A percentile compares a stretch with the other conserved stretches of the same genome.
These are phyloP conservation scores for Kodamaea jinghongensis DNA, from an alignment of 805 yeast species.

Conservation along the genomic window DNA sequence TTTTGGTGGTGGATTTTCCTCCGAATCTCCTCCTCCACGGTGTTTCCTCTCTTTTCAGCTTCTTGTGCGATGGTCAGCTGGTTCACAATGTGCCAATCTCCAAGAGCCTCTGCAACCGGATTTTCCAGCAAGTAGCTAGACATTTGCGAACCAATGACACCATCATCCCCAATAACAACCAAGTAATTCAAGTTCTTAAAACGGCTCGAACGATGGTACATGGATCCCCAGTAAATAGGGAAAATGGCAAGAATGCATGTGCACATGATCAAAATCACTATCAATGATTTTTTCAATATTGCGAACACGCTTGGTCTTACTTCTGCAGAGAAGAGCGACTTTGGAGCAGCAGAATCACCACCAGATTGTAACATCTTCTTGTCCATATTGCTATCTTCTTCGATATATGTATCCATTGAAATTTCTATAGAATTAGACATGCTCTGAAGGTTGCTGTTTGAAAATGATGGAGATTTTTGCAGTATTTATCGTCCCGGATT, in stretches of 20 bases:
- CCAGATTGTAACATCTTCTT: too few relatives aligned
- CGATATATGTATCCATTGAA: too few relatives aligned
- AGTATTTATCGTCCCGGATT: too few relatives aligned
- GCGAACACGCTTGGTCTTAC: neutral
- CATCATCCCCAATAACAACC: conserved; percentile 34
- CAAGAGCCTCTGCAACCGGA: conserved; percentile 9
- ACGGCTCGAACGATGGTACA: conserved; percentile 28
- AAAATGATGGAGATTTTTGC: too few relatives aligned
- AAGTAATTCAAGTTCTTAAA: conserved; percentile 33
- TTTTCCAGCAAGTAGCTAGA: neutral
- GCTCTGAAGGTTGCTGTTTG: too few relatives aligned
- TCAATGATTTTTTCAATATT: conserved; percentile 12
- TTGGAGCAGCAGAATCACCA: too few relatives aligned
- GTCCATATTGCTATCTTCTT: too few relatives aligned
- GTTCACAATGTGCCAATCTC: conserved; percentile 18
- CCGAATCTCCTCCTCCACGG: conserved; percentile 18
- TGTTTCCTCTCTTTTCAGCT: conserved; percentile 13
- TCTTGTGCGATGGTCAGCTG: conserved; percentile 12
- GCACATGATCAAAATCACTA: conserved; percentile 20
- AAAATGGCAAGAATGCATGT: conserved; percentile 28
- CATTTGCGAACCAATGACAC: conserved; percentile 1
- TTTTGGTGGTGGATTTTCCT: conserved; percentile 25
- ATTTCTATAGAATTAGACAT: too few relatives aligned
- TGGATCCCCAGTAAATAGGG: conserved; percentile 43
- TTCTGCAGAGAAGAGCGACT: neutral